Evolutionary conservation across 805 yeast genomes (phyloP), one percentile per base, ranked within the genome.

Genomic region (Candida namnaoensis): DNA sequence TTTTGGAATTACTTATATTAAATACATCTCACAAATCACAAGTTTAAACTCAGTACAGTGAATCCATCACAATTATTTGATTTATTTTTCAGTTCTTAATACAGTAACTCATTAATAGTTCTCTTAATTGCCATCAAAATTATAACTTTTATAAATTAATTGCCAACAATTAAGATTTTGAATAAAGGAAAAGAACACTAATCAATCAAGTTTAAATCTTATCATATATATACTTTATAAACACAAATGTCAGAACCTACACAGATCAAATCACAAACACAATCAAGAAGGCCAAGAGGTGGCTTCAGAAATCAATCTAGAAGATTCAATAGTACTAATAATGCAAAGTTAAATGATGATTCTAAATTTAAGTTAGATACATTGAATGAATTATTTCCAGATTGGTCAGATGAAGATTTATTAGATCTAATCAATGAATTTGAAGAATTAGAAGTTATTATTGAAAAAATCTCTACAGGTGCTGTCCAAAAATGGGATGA

Each of bases 401-500:
- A 86, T 58, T 93, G 99, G 99, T 75, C 85, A 38, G 70, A 74
- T 41, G 95, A 85, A 27, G 99, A 93, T 59, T 77, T 93, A 58
- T 65, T 71, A 37, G 76, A 82, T 41, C 78, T 88, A 44, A 78
- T 90, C 52, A 70, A 71, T 44, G 98, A 93, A 64, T 76, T 82
- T 48, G 71, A 79, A 47, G 88, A 84, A 58, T 69, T 88, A 50
- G 95, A 83, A 57, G 72, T 76, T 36, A 86, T 93, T 49, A 82
- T 87, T 48, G 90, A 83, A 57, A 81, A 88, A 61, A 90, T 93
- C 63, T 81, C 95, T 43, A 85, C 88, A 47, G 95, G 96, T 50
- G 83, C 84, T 54, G 95, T 87, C 34, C 74, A 83, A 51, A 87
- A 84, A 64, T 91, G 98, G 96, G 97, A 88, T 58, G 93, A 90